Evolutionary conservation across 2,329 filamentous ascomycete species (phyloP).

Genomic region (Ascomycota sp.): DNA sequence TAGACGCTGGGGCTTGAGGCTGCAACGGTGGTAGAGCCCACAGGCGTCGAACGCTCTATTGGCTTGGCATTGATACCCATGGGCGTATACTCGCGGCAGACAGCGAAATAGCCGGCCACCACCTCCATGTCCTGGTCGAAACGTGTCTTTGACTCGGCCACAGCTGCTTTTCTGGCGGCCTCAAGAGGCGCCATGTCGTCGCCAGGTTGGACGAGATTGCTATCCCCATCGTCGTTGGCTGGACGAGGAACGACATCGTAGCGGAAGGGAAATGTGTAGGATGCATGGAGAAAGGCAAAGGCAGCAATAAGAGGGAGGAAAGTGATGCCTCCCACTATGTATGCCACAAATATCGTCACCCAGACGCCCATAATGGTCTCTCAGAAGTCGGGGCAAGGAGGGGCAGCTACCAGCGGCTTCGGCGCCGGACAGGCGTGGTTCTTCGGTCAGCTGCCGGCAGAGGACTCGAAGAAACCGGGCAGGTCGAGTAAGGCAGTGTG

Average conservation of each 20-base stretch:
- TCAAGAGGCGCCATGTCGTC: conserved; percentile 48
- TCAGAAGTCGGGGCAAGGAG: too few species aligned
- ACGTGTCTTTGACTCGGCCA: conserved; percentile 38
- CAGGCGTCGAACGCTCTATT: conserved; percentile 65
- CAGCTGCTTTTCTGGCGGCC: conserved; percentile 32
- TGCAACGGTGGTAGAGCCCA: conserved; percentile 53
- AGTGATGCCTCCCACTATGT: conserved; percentile 72
- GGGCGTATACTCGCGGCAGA: conserved; percentile 79
- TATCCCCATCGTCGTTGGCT: conserved; percentile 8
- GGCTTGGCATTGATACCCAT: conserved; percentile 86
- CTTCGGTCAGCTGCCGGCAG: too few species aligned
- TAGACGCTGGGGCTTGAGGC: conserved; percentile 84
- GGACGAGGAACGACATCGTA: conserved; percentile 14
- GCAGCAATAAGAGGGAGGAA: conserved; percentile 56
- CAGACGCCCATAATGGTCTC: conserved; percentile 27
- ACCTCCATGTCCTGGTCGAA: conserved; percentile 48
- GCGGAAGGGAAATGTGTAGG: conserved; percentile 43
- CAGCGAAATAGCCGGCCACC: conserved; percentile 84
- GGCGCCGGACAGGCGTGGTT: too few species aligned
- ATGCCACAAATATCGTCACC: conserved; percentile 47
- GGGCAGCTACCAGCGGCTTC: too few species aligned
- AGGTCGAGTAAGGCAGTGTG: too few species aligned
- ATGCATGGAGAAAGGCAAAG: conserved; percentile 42
- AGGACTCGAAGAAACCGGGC: too few species aligned
- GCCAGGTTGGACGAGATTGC: conserved; percentile 31